Conservation (phyloP, 2,329 filamentous ascomycete genomes). For the Aspergillus alliaceus region DNA sequence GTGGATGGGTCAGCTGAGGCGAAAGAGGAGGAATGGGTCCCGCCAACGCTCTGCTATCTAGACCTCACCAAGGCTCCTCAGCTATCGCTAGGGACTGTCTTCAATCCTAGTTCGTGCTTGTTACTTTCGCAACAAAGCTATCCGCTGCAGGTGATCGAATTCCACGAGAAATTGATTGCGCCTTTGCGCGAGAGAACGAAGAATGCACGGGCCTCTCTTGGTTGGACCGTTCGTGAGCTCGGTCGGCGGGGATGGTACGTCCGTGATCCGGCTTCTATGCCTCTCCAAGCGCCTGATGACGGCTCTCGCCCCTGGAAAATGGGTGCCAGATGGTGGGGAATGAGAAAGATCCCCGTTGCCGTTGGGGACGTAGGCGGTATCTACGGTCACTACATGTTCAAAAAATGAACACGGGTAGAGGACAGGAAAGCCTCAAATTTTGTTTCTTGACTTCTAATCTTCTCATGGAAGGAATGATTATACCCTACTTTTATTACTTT, state of each 20-base stretch:
- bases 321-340: constrained; percentile 81
- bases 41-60: constrained; percentile 69
- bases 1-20: constrained; percentile 28
- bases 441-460: constrained; percentile 13
- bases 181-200: constrained; percentile 63
- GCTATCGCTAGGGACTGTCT: constrained; percentile 57
- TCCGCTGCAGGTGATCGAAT: constrained; percentile 74
- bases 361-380: constrained; percentile 58
- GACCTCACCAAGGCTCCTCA: constrained; percentile 71
- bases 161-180: constrained; percentile 67
- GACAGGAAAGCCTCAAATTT: not conserved
- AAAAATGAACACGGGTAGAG: constrained; percentile 38
- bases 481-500: constrained; percentile 16
- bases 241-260: constrained; percentile 71
- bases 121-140: constrained; percentile 61
- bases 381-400: constrained; percentile 62
- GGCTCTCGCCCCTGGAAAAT: constrained; percentile 73
- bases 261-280: constrained; percentile 41
- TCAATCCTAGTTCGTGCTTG: constrained; percentile 54
- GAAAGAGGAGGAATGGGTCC: constrained; percentile 43
- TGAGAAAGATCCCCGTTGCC: constrained; percentile 65
- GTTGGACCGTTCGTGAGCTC: constrained; percentile 69
- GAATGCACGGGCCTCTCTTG: constrained; percentile 55
- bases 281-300: constrained; percentile 48
- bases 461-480: constrained; percentile 11